Evolutionary conservation across 164 flowering plant genomes (phyloP).

Genomic region (Annona cherimola): DNA sequence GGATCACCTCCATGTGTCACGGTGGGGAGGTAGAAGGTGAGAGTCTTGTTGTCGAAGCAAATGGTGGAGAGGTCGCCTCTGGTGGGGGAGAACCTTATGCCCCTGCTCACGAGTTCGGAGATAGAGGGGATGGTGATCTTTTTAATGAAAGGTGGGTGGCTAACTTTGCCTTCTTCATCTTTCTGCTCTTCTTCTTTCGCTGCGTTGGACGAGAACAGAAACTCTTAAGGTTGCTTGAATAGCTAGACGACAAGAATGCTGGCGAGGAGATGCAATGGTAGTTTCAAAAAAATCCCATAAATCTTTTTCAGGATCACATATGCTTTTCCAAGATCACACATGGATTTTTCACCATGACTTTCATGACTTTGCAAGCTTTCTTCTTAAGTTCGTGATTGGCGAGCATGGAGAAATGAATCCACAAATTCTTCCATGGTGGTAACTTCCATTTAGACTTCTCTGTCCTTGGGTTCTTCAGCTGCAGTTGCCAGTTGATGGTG

Average conservation of each 20-base stretch:
- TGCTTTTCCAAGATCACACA: not conserved
- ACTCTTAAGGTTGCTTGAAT: slow-evolving; percentile 1
- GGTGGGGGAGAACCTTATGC: slow-evolving; percentile 1
- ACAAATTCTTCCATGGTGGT: not conserved
- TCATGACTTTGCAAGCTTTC: not conserved
- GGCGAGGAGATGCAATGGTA: not conserved
- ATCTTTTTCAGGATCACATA: too few relatives aligned
- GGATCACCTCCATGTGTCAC: not conserved
- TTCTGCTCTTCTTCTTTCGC: not conserved
- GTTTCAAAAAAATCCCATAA: too few relatives aligned
- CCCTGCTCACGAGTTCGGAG: slow-evolving; percentile 3
- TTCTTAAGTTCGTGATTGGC: not conserved
- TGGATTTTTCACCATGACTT: slow-evolving; percentile 3
- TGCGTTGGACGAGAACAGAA: not conserved
- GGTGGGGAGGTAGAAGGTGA: slow-evolving; percentile 8
- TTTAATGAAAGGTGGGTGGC: slow-evolving; percentile 9
- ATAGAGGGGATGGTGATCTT: slow-evolving; percentile 9
- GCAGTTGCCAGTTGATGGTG: not conserved
- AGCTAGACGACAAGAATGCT: not conserved
- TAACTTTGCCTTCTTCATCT: not conserved
- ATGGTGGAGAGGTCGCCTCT: slow-evolving; percentile 7
- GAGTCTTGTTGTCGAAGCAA: slow-evolving; percentile 5
- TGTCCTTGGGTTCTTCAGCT: too few relatives aligned
- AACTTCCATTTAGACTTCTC: not conserved
- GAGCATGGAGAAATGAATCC: slow-evolving; percentile 1